Percentiles rank a stretch among this genome's conserved stretches.
Evolutionary conservation across 2,329 filamentous ascomycete genomes (phyloP).

Genomic region (Exophiala oligosperma): DNA sequence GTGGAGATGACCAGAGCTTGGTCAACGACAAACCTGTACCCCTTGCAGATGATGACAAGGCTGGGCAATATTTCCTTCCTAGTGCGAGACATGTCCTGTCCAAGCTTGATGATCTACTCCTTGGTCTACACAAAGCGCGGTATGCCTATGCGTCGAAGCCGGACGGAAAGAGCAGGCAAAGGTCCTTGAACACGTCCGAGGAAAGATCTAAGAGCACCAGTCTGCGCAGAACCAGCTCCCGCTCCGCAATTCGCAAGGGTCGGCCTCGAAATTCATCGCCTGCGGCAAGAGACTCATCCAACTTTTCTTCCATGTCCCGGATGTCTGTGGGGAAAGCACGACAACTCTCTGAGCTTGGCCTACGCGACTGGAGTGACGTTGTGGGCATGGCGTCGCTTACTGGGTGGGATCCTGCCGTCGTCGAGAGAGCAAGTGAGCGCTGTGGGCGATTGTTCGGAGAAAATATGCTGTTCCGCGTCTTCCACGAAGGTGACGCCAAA

Average conservation of each 20-base stretch:
- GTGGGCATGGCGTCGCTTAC: constrained; percentile 74
- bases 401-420: constrained; percentile 63
- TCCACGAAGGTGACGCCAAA: constrained; percentile 45
- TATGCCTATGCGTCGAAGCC: constrained; percentile 46
- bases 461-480: constrained; percentile 63
- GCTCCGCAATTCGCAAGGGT: background rate
- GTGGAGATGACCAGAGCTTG: constrained; percentile 15
- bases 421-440: constrained; percentile 69
- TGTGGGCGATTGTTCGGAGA: constrained; percentile 76
- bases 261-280: constrained; percentile 7
- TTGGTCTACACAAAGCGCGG: constrained; percentile 68
- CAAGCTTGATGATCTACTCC: constrained; percentile 68
- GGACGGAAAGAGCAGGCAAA: constrained; percentile 9
- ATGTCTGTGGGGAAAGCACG: background rate
- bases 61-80: constrained; percentile 65
- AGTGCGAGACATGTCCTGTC: constrained; percentile 68
- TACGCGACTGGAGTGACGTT: constrained; percentile 83
- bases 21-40: constrained; percentile 50
- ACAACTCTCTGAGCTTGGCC: constrained; percentile 30
- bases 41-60: constrained; percentile 69
- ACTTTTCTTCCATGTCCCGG: background rate
- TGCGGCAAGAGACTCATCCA: constrained; percentile 6
- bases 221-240: constrained; percentile 6
- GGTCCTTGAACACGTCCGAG: background rate
- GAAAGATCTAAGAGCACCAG: background rate